phyloP scores from a whole-genome alignment of 257 asterid genomes.

The Solanum dulcamara region DNA sequence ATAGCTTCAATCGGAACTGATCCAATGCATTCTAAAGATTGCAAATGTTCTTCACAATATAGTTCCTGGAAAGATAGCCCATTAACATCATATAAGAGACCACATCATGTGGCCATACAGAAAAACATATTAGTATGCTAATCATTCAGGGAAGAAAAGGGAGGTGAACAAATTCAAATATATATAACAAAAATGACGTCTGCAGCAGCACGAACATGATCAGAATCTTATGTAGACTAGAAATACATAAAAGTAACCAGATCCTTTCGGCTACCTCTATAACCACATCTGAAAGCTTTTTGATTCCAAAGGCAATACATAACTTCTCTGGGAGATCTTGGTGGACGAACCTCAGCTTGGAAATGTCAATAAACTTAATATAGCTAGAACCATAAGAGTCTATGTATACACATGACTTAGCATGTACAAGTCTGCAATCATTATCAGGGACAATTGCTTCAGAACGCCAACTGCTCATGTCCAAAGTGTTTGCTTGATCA shows the following conservation, averaged over 20 bases:
- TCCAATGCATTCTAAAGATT: slow-evolving; percentile 49
- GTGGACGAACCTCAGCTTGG: slow-evolving; percentile 85
- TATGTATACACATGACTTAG: slow-evolving; percentile 66
- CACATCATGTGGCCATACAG: slow-evolving; percentile 2
- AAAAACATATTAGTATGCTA: background rate
- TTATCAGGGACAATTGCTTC: slow-evolving; percentile 88
- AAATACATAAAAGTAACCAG: background rate
- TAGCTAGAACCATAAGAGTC: slow-evolving; percentile 71
- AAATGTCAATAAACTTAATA: slow-evolving; percentile 60
- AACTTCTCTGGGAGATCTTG: slow-evolving; percentile 59
- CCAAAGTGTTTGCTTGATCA: slow-evolving; percentile 41
- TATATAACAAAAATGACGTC: background rate
- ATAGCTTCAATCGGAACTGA: slow-evolving; percentile 46
- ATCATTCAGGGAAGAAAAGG: background rate
- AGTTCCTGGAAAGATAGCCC: slow-evolving; percentile 48
- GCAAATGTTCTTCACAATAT: slow-evolving; percentile 36
- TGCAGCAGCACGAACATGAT: background rate
- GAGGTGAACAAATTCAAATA: background rate
- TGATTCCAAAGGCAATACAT: slow-evolving; percentile 57
- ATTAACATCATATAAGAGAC: slow-evolving; percentile 3
- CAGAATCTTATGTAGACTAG: background rate
- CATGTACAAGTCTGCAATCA: slow-evolving; percentile 87
- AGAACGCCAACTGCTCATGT: slow-evolving; percentile 47
- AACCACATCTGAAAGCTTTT: slow-evolving; percentile 83
- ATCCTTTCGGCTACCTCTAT: slow-evolving; percentile 49